Percentiles rank a stretch among this genome's conserved stretches.
Conservation (phyloP, 116 monocot species). For the Dioscorea cayenensis region DNA sequence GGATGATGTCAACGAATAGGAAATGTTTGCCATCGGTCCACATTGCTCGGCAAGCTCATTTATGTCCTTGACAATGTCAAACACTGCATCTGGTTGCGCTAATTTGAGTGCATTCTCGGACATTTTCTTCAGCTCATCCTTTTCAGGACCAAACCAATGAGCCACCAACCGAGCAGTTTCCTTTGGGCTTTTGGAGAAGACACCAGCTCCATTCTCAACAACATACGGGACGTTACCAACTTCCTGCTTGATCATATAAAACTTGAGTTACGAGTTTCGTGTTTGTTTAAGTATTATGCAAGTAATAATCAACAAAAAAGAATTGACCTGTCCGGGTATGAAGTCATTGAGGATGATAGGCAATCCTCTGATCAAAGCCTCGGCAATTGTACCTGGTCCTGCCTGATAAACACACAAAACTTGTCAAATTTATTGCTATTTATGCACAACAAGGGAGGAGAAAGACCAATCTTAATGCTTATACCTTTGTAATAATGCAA, state of each 20-base stretch:
- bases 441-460: neutral
- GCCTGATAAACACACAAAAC: constrained; percentile 34
- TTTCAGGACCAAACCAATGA: constrained; percentile 61
- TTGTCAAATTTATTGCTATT: neutral
- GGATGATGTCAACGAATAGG: constrained; percentile 43
- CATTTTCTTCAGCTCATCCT: constrained; percentile 59
- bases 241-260: constrained; percentile 38
- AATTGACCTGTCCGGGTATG: constrained; percentile 83
- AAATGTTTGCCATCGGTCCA: constrained; percentile 40
- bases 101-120: constrained; percentile 70
- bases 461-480: neutral
- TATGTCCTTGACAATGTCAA: constrained; percentile 82
- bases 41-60: constrained; percentile 39
- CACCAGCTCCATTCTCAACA: constrained; percentile 83
- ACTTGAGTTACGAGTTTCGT: neutral
- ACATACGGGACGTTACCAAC: constrained; percentile 92
- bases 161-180: constrained; percentile 66
- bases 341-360: constrained; percentile 93
- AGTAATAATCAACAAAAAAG: neutral
- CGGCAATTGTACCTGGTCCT: constrained; percentile 90
- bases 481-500: constrained; percentile 89
- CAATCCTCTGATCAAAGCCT: constrained; percentile 79
- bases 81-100: constrained; percentile 85
- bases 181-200: constrained; percentile 75
- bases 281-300: too few relatives aligned